These are phyloP conservation scores for Helicostylum pulchrum DNA, from an alignment of 192 early-diverging fungal genomes.

Conservation along the genomic window DNA sequence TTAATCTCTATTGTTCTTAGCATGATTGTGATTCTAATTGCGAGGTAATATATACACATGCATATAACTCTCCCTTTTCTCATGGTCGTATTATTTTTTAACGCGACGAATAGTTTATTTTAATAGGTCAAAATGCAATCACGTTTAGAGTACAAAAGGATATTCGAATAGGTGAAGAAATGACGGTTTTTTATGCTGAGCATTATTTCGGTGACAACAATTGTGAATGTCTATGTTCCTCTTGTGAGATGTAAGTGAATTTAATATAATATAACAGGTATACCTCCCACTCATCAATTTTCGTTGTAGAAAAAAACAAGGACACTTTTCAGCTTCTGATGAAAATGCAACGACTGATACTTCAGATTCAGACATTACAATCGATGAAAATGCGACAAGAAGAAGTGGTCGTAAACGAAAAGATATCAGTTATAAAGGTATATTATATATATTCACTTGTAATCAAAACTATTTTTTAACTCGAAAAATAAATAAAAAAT, in stretches of 20 bases:
- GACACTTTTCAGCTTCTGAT: not conserved
- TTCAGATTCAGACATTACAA: not conserved
- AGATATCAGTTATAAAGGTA: conserved; percentile 15
- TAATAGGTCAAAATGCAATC: conserved; percentile 44
- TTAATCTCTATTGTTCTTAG: conserved; percentile 30
- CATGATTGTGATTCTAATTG: conserved; percentile 61
- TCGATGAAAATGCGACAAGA: not conserved
- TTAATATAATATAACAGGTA: too few species aligned
- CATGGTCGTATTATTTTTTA: not conserved
- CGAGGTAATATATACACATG: conserved; percentile 36
- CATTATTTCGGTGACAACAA: conserved; percentile 62
- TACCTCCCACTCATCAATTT: not conserved
- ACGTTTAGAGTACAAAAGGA: conserved; percentile 51
- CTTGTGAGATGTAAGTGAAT: conserved; percentile 48
- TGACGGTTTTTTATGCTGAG: conserved; percentile 57
- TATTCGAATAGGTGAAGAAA: conserved; percentile 54
- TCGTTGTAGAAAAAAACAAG: not conserved
- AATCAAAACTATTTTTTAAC: too few species aligned
- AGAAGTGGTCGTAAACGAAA: conserved; percentile 23
- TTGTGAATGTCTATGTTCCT: conserved; percentile 57
- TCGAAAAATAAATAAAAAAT: too few species aligned
- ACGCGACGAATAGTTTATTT: conserved; percentile 34
- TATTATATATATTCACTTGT: not conserved
- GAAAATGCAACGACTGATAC: not conserved
- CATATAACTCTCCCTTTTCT: not conserved